Percentiles rank a stretch among this genome's conserved stretches.
phyloP scores from a whole-genome alignment of 176 grass and related monocot species.

The Poa pratensis region DNA sequence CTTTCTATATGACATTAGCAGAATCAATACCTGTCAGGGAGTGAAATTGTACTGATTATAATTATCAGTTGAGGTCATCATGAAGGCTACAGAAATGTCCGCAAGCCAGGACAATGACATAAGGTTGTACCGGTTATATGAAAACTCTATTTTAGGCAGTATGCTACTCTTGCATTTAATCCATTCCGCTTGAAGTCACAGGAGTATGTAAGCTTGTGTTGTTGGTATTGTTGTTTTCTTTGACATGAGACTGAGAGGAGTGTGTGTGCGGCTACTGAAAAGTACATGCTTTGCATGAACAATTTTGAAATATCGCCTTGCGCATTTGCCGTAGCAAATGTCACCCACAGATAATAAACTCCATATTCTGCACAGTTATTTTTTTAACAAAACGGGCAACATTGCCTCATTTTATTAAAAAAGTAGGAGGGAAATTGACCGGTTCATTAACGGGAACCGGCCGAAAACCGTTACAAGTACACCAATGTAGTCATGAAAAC shows the following conservation, averaged over 20 bases:
- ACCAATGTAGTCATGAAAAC: no score
- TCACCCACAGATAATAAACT: conserved; percentile 3
- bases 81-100: neutral
- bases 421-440: no score
- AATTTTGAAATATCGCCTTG: neutral
- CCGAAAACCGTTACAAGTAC: no score
- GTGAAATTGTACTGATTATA: neutral
- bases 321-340: neutral
- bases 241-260: conserved; percentile 4
- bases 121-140: neutral
- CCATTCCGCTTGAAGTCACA: neutral
- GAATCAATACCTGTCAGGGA: conserved; percentile 6
- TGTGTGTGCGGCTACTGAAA: conserved; percentile 29
- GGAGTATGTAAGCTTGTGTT: neutral
- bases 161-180: neutral
- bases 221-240: neutral
- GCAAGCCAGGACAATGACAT: no score
- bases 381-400: no score
- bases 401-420: no score
- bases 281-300: conserved; percentile 35
- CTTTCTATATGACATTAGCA: conserved; percentile 40
- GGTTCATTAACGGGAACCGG: no score
- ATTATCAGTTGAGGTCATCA: neutral
- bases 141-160: neutral
- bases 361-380: neutral